Conservation (phyloP, 2,329 filamentous ascomycete genomes). For the Fusarium transvaalense region DNA sequence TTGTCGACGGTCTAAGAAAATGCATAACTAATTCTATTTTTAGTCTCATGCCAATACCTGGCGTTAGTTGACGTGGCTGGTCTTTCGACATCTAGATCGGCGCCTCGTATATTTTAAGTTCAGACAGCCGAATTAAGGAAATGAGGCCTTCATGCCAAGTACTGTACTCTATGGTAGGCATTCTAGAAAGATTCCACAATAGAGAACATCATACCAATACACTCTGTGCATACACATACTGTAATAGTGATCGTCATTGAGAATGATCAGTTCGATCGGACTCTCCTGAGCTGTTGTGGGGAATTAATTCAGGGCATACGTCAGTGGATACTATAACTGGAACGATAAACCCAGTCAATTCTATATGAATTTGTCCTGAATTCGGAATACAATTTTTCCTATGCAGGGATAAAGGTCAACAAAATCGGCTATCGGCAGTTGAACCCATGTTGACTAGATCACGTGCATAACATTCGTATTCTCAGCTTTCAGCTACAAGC, state of each 20-base stretch:
- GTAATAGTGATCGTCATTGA: too few species aligned
- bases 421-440: constrained; percentile 1
- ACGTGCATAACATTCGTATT: not conserved
- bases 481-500: not conserved
- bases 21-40: constrained; percentile 7
- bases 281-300: constrained; percentile 5
- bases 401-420: constrained; percentile 1
- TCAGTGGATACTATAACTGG: constrained; percentile 11
- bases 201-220: not conserved
- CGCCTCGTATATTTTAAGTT: constrained; percentile 6
- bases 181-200: not conserved
- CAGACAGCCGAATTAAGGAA: not conserved
- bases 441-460: not conserved
- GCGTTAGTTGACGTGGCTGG: not conserved
- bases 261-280: not conserved
- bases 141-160: not conserved
- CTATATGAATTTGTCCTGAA: not conserved
- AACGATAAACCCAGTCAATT: not conserved
- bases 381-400: not conserved
- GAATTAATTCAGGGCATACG: constrained; percentile 14
- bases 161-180: too few species aligned
- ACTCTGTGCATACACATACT: not conserved
- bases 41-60: not conserved
- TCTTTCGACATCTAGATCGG: not conserved
- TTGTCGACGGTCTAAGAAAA: not conserved